Percentiles rank a stretch among this genome's conserved stretches.
phyloP scores from a whole-genome alignment of 495 filamentous ascomycete species.

The Neurospora cerealis region DNA sequence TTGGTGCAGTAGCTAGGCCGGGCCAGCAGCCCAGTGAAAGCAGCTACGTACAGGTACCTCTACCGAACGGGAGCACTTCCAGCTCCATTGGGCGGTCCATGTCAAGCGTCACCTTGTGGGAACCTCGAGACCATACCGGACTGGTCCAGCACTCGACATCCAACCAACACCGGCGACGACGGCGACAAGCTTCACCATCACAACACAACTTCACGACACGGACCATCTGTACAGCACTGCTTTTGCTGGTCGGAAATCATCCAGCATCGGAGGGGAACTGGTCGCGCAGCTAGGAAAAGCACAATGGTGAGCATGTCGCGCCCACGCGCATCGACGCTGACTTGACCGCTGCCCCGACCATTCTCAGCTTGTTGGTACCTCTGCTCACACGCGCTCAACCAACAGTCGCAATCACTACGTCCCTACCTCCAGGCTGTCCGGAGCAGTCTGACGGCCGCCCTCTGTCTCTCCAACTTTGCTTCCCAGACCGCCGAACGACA shows the following conservation, averaged over 20 bases:
- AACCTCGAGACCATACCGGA: not conserved
- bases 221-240: not conserved
- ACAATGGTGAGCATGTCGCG: slow-evolving; percentile 12
- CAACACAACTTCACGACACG: not conserved
- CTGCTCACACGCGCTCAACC: not conserved
- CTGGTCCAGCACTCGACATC: not conserved
- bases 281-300: not conserved
- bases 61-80: not conserved
- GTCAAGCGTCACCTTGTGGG: not conserved
- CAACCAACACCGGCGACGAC: not conserved
- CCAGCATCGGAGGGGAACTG: not conserved
- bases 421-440: slow-evolving; percentile 96
- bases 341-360: not conserved
- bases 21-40: not conserved
- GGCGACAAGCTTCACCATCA: not conserved
- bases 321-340: not conserved
- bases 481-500: slow-evolving; percentile 93
- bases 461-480: slow-evolving; percentile 93
- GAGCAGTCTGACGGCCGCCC: slow-evolving; percentile 84
- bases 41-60: not conserved
- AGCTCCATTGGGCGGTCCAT: not conserved
- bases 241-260: not conserved
- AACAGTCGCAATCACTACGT: slow-evolving; percentile 90
- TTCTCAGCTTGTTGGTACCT: not conserved
- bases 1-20: not conserved